Evolutionary conservation across 2,329 filamentous ascomycete genomes (phyloP).

Genomic region (Paecilomyces sp.): DNA sequence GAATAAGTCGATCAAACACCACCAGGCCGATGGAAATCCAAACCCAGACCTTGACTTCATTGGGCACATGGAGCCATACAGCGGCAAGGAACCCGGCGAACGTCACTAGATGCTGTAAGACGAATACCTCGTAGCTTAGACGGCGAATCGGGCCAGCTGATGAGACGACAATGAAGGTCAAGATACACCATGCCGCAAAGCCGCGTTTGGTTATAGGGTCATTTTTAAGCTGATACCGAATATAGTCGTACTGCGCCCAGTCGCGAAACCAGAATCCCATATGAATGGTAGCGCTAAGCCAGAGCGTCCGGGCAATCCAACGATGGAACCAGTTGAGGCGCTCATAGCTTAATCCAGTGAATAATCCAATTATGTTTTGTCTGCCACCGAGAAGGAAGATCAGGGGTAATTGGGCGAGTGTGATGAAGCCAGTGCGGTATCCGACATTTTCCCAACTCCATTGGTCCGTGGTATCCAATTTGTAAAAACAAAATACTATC

Average conservation of each 20-base stretch:
- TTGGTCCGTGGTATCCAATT: slow-evolving; percentile 42
- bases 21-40: slow-evolving; percentile 43
- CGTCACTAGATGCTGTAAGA: slow-evolving; percentile 47
- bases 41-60: slow-evolving; percentile 36
- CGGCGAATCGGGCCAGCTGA: slow-evolving; percentile 44
- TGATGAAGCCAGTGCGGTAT: slow-evolving; percentile 49
- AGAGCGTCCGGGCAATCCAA: slow-evolving; percentile 45
- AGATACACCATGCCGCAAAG: slow-evolving; percentile 45
- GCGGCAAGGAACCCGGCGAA: slow-evolving; percentile 43
- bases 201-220: slow-evolving; percentile 45
- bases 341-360: slow-evolving; percentile 44
- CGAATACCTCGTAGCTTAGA: slow-evolving; percentile 48
- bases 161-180: slow-evolving; percentile 47
- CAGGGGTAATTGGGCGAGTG: slow-evolving; percentile 48
- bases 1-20: slow-evolving; percentile 36
- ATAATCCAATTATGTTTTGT: slow-evolving; percentile 45
- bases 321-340: slow-evolving; percentile 48
- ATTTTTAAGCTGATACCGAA: slow-evolving; percentile 40
- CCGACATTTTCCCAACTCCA: slow-evolving; percentile 51
- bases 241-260: slow-evolving; percentile 47
- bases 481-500: slow-evolving; percentile 51
- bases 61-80: slow-evolving; percentile 43
- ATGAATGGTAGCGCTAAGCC: slow-evolving; percentile 48
- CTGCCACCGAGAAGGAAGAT: slow-evolving; percentile 50
- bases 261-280: slow-evolving; percentile 48